Evolutionary conservation across 208 protist genomes (phyloP), one percentile per base, ranked within the genome.

Genomic region (Leishmania arabica): DNA sequence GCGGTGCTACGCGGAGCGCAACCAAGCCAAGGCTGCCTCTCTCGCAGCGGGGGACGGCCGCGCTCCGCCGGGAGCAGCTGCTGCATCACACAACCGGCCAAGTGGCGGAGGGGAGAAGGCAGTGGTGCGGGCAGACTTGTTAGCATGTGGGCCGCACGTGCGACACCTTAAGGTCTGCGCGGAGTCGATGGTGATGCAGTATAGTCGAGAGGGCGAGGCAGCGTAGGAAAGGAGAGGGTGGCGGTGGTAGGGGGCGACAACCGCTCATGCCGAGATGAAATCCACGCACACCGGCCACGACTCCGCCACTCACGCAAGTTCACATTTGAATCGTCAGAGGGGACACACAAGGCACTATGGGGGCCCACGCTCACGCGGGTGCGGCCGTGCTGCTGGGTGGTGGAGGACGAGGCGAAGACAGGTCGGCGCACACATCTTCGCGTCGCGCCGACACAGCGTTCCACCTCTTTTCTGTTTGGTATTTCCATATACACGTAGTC

Each of bases 1-100:
- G 47, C 51, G 78, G 78, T 97, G 94, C 81, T 97, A 96, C 80
- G 66, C 83, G 9, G 83, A 88, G 54, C 76, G 84, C n/a, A 90
- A 91, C 37, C 17, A 64, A 65, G 60, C 70, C 24, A 54, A 40
- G 45, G 37, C 68, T 24, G 72, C 78, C 7, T 73, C 72, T 11
- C 62, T 60, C 77, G 51, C 51, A 3, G 60, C 53, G 70, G 72
- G 72, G 17, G 21, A 27, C 24, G 45, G 45, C 45, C 15, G n/a
- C 42, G 45, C 40, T 37, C 40, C 70, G 37, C 13, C n/a, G 70
- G 66, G 51, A 24, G 58, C 3, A 62, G 78, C 56, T 17, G 45
- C 49, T 13, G 27, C 78, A 3, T 56, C 62, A 54, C 71, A 64
- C 71, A 37, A 34, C 56, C 47, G 21, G 13, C 8, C 7, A 24